Conservation (phyloP, 148 eudicot species). For the Pouteria glomerata region DNA sequence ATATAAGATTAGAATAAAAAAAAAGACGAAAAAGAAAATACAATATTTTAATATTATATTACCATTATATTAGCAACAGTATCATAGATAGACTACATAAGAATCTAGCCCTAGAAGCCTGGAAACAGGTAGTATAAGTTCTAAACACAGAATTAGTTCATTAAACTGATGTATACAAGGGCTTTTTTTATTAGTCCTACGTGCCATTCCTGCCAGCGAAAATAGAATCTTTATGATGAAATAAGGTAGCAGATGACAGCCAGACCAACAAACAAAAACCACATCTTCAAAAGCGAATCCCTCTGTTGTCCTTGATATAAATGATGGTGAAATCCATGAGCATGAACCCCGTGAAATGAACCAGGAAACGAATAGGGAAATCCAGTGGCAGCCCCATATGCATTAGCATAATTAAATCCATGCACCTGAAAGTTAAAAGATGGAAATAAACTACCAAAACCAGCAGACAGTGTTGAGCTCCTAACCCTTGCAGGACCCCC, state of each 20-base stretch:
- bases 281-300: constrained; percentile 20
- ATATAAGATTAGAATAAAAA: no score
- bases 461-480: constrained; percentile 23
- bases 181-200: not conserved
- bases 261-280: constrained; percentile 26
- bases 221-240: constrained; percentile 1
- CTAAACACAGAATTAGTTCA: no score
- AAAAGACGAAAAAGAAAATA: no score
- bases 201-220: not conserved
- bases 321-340: constrained; percentile 41
- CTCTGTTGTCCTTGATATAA: constrained; percentile 20
- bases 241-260: constrained; percentile 17
- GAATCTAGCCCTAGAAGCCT: no score
- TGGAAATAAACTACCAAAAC: constrained; percentile 22
- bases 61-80: no score
- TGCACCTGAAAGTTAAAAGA: constrained; percentile 27
- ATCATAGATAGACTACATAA: no score
- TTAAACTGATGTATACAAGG: no score
- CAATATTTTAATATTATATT: no score
- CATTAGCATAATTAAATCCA: constrained; percentile 31
- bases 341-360: constrained; percentile 37
- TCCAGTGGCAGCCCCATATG: constrained; percentile 29
- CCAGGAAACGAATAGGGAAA: constrained; percentile 25
- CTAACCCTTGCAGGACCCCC: constrained; percentile 22
- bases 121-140: no score